Base-by-base conservation (phyloP, 495 filamentous ascomycete genomes). In the Cairneyella variabilis region DNA sequence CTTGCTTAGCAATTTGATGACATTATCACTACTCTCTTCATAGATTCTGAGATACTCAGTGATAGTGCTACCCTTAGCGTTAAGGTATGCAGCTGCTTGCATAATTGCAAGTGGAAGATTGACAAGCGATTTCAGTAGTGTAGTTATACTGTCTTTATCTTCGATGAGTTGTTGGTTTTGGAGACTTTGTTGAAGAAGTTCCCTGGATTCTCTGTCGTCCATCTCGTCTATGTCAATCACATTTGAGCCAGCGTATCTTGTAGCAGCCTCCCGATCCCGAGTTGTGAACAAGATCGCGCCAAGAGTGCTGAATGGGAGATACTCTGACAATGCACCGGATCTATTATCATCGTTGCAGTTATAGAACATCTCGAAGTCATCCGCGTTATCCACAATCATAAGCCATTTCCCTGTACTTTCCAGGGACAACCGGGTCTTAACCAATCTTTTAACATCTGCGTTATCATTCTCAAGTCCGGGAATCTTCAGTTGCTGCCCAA, bases 61-160 rank as follows among this genome's bases (percentile, higher is more conserved):
- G 28, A 57, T 57, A 21, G 47, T 39, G 20, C 7, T 7, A 12
- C 17, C 16, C 18, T 58, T 53, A 8, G 1, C n/a, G 30, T 53
- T 53, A 34, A 58, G 6, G 34, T 71, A 78, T 1, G 71, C 68
- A 1, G 61, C 64, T 7, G 73, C 74, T 53, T 78, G 73, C 3
- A 63, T 60, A 51, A 76, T 73, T 17, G 71, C 74, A 10, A 79
- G 58, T 1, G 73, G 73, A n/a, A 79, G 66, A 53, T 56, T 42
- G 28, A 16, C 9, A 44, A 56, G 53, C 18, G 30, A 43, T n/a
- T 14, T 37, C 2, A 56, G 18, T 6, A 56, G 37, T 20, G 26
- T 34, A 23, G 3, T 55, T 22, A 27, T 40, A 48, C 32, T 48
- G 28, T 7, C n/a, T 7, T 48, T 28, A 40, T 55, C 34, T 9